phyloP scores from a whole-genome alignment of 805 yeast species.

The Schwanniomyces polymorphus region DNA sequence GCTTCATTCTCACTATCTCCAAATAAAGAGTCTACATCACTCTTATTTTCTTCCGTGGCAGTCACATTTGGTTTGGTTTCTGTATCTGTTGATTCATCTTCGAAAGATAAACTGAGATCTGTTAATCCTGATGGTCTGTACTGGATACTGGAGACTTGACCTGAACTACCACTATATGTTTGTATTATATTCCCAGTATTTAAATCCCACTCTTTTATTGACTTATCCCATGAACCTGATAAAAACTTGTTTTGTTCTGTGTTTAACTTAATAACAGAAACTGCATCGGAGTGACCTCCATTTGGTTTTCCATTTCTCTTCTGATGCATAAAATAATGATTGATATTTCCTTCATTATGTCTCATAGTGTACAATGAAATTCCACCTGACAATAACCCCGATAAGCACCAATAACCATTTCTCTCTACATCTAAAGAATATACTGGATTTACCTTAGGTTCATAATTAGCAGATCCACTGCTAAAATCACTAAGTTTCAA shows the following conservation, averaged over 20 bases:
- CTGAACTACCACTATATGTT: constrained; percentile 57
- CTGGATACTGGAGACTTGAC: constrained; percentile 77
- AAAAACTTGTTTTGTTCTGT: constrained; percentile 61
- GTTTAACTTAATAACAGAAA: constrained; percentile 69
- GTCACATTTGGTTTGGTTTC: constrained; percentile 5
- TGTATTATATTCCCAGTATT: constrained; percentile 60
- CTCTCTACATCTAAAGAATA: constrained; percentile 82
- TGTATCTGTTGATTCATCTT: constrained; percentile 15
- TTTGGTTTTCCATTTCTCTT: constrained; percentile 25
- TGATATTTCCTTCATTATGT: constrained; percentile 77
- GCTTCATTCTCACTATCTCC: constrained; percentile 44
- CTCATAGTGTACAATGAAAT: constrained; percentile 81
- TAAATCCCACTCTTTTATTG: constrained; percentile 81
- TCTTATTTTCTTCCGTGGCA: constrained; percentile 13
- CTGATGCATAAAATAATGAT: constrained; percentile 60
- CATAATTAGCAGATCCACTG: constrained; percentile 42
- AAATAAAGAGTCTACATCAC: constrained; percentile 48
- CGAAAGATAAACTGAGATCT: constrained; percentile 35
- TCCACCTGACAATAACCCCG: constrained; percentile 85
- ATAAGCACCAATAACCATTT: constrained; percentile 78
- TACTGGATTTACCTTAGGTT: constrained; percentile 77
- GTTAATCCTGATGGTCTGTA: constrained; percentile 62
- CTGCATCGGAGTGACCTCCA: constrained; percentile 66
- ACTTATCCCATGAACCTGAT: constrained; percentile 91
- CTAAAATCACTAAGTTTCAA: constrained; percentile 34